phyloP scores from a whole-genome alignment of 1,139 yeast genomes.

The Taphrina communis region DNA sequence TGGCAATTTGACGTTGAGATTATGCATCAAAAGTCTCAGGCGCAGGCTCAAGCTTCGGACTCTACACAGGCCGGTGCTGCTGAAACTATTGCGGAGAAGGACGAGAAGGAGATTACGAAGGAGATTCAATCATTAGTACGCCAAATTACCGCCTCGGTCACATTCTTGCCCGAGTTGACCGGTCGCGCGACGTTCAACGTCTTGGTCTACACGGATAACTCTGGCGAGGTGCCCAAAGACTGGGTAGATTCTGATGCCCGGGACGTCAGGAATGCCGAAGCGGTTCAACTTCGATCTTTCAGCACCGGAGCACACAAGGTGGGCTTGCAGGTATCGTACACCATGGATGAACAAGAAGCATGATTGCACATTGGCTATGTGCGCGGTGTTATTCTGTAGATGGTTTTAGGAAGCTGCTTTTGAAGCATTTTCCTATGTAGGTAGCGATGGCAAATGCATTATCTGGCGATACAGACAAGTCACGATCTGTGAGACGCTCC shows the following conservation, averaged over 20 bases:
- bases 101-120: conserved; percentile 59
- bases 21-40: conserved; percentile 28
- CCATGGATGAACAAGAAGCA: conserved; percentile 42
- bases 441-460: neutral
- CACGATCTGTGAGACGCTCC: too few relatives aligned
- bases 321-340: conserved; percentile 73
- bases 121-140: conserved; percentile 86
- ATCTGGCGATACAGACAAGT: too few relatives aligned
- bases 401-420: too few relatives aligned
- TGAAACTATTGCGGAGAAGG: conserved; percentile 42
- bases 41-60: neutral
- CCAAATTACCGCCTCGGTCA: conserved; percentile 86
- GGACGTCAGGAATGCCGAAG: conserved; percentile 64
- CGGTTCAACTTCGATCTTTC: conserved; percentile 73
- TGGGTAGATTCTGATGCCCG: conserved; percentile 84
- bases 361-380: neutral
- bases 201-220: conserved; percentile 79
- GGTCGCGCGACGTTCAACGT: conserved; percentile 83
- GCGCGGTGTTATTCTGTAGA: too few relatives aligned
- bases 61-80: neutral
- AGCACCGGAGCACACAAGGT: conserved; percentile 72
- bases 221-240: conserved; percentile 73
- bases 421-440: too few relatives aligned
- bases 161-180: conserved; percentile 77
- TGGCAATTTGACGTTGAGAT: conserved; percentile 82